Percentiles rank a stretch among this genome's conserved stretches.
Conservation (phyloP, 2,329 filamentous ascomycete genomes). For the Neonectria sp. region DNA sequence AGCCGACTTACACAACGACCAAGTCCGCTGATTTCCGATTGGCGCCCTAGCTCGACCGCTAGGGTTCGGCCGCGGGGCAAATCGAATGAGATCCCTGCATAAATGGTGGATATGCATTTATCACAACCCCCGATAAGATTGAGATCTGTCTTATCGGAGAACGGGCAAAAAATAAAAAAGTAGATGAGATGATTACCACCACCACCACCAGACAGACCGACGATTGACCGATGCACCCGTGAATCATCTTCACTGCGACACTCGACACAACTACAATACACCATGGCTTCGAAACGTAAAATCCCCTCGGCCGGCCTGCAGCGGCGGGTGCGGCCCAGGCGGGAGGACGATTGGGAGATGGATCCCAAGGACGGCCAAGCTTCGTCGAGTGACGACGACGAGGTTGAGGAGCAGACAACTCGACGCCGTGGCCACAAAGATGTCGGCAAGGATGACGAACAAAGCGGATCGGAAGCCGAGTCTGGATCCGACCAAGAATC, state of each 20-base stretch:
- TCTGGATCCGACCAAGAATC: constrained; percentile 46
- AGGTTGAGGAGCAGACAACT: constrained; percentile 48
- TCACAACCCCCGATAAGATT: constrained; percentile 24
- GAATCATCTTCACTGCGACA: too few species aligned
- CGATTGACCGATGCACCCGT: too few species aligned
- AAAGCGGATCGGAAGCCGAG: constrained; percentile 35
- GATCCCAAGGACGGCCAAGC: constrained; percentile 54
- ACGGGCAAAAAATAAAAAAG: constrained; percentile 18
- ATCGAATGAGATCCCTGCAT: constrained; percentile 1
- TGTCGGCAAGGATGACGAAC: constrained; percentile 51
- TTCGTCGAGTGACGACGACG: constrained; percentile 50
- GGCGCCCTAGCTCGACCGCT: background rate
- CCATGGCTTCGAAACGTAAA: constrained; percentile 60
- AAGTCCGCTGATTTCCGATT: too few species aligned
- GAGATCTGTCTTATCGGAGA: constrained; percentile 14
- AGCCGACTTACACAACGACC: too few species aligned
- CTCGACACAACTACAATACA: constrained; percentile 7
- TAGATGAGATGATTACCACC: background rate
- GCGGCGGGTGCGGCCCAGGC: constrained; percentile 61
- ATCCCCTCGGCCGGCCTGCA: constrained; percentile 54
- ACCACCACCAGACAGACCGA: background rate
- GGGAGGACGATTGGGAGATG: constrained; percentile 60
- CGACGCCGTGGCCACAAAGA: constrained; percentile 45
- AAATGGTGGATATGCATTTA: constrained; percentile 23
- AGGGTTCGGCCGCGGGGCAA: background rate